Base-by-base conservation (phyloP, 371 early-diverging fungal species). In the Gilbertella persicaria region DNA sequence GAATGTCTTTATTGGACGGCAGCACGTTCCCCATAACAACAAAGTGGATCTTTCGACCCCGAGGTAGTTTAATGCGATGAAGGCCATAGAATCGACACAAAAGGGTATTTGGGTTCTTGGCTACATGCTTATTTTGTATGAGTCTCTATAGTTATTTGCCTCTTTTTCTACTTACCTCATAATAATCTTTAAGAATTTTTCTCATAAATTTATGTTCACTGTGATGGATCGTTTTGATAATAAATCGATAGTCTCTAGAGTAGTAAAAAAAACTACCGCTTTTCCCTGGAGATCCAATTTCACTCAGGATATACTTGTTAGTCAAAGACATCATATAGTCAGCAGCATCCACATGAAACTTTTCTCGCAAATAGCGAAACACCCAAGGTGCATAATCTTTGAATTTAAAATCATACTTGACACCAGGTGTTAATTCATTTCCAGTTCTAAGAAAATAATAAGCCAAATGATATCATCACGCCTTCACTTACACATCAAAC, bases 371-470 rank as follows among this genome's bases (percentile, higher is more conserved):
- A 52, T 83, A 69, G 37, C 96, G 85, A 64, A 98, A 98, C n/a
- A 95, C 95, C 94, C 93, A 94, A 5, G 96, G 97, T 5, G 96
- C 93, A 67, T 97, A 97, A 67, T 98, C 98, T 66, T 97, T 98
- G 66, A 97, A 98, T 69, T 97, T 96, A 72, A 97, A 98, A 57
- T 98, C 97, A 71, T 97, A 97, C 53, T 88, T 88, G 17, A 93
- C 89, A 4, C 89, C 88, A 10, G 97, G 93, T n/a, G 93, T 94
- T 66, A 95, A 67, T 67, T 97, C 96, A 64, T 94, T 92, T 13
- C 96, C 96, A 9, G 90, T 90, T 20, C 88, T 89, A 68, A 17
- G 38, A 24, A 50, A 14, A 45, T 24, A 9, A 53, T 21, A 19
- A 28, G 37, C 2, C 12, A 50, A 43, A 40, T 21, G 19, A 14